These are phyloP conservation scores for Alternaria brassicae DNA, from an alignment of 2,329 filamentous ascomycete genomes.

Conservation along the genomic window DNA sequence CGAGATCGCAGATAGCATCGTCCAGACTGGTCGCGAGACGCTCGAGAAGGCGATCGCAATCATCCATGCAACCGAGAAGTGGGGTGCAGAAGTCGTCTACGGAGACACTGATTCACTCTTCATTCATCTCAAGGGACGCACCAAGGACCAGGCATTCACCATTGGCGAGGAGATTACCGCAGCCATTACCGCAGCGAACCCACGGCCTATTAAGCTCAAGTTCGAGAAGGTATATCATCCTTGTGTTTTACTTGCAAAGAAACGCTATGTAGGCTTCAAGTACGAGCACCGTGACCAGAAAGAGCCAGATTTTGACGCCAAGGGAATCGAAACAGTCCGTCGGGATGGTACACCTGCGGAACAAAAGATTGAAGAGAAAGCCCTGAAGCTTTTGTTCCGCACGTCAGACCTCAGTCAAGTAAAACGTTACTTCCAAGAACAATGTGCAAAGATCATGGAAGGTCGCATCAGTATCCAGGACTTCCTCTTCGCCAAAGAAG, in stretches of 20 bases:
- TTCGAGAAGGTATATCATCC: slow-evolving; percentile 99
- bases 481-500: slow-evolving; percentile 94
- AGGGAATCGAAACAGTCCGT: slow-evolving; percentile 96
- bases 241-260: slow-evolving; percentile 92
- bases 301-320: slow-evolving; percentile 92
- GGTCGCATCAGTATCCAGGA: slow-evolving; percentile 90
- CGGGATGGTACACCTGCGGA: slow-evolving; percentile 93
- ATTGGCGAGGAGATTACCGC: slow-evolving; percentile 92
- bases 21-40: slow-evolving; percentile 93
- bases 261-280: slow-evolving; percentile 97
- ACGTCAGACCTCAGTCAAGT: slow-evolving; percentile 88
- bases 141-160: slow-evolving; percentile 85
- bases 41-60: slow-evolving; percentile 91
- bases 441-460: slow-evolving; percentile 91
- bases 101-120: slow-evolving; percentile 97
- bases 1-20: slow-evolving; percentile 97
- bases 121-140: slow-evolving; percentile 85
- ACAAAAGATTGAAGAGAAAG: slow-evolving; percentile 95
- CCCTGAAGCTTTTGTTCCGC: slow-evolving; percentile 85
- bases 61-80: slow-evolving; percentile 85
- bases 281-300: slow-evolving; percentile 80
- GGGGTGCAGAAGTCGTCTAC: slow-evolving; percentile 97
- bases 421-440: slow-evolving; percentile 86
- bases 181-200: slow-evolving; percentile 87
- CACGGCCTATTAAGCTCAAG: slow-evolving; percentile 90